phyloP scores from a whole-genome alignment of 2,329 filamentous ascomycete species.

The Niveomyces coronatus region DNA sequence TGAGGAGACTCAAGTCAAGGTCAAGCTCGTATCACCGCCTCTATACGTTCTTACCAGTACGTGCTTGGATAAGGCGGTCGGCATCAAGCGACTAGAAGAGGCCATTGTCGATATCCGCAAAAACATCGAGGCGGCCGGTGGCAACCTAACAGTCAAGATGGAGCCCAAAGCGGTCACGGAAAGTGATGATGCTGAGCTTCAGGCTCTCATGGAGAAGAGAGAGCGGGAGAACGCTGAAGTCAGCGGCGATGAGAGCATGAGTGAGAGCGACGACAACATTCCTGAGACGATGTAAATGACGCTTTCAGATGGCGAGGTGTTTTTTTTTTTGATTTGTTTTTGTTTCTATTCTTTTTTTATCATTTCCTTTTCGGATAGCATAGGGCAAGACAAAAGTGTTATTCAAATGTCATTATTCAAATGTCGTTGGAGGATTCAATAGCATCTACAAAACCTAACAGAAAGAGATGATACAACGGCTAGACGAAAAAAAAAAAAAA shows the following conservation, averaged over 20 bases:
- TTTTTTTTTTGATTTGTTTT: slow-evolving; percentile 8
- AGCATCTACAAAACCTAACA: too few relatives aligned
- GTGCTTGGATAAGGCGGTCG: slow-evolving; percentile 83
- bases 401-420: too few relatives aligned
- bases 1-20: slow-evolving; percentile 87
- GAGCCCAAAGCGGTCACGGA: slow-evolving; percentile 98
- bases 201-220: slow-evolving; percentile 97
- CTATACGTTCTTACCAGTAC: slow-evolving; percentile 94
- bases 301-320: not conserved
- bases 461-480: too few relatives aligned
- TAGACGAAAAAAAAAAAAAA: too few relatives aligned
- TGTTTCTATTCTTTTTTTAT: too few relatives aligned
- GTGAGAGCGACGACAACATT: slow-evolving; percentile 82
- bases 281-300: slow-evolving; percentile 28
- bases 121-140: slow-evolving; percentile 69
- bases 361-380: slow-evolving; percentile 8
- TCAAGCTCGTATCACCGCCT: slow-evolving; percentile 94
- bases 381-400: too few relatives aligned
- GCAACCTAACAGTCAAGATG: slow-evolving; percentile 88
- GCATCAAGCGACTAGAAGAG: slow-evolving; percentile 75
- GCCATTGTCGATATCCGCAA: slow-evolving; percentile 79
- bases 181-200: slow-evolving; percentile 92
- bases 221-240: slow-evolving; percentile 97
- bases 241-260: slow-evolving; percentile 92
- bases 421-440: too few relatives aligned